Base-by-base conservation (phyloP, 768 basidiomycete species). In the Cytidiella melzeri region DNA sequence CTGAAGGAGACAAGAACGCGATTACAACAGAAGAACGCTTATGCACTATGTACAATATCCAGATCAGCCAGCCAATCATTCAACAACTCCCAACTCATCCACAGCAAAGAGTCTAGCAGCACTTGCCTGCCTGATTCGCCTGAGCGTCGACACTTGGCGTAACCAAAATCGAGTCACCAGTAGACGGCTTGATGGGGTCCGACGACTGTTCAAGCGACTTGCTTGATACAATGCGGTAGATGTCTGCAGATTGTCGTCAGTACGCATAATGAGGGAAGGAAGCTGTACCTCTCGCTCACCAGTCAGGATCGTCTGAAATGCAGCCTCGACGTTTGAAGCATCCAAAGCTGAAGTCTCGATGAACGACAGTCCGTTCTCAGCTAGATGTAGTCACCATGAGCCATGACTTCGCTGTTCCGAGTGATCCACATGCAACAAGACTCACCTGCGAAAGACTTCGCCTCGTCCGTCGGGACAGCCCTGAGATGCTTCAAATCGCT, bases 321-420 rank as follows among this genome's bases (percentile, higher is more conserved):
- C 96, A 50, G 80, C 72, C 71, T 98, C 95, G 69, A 99, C 94
- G 72, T 97, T 96, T 44, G 92, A 94, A 60, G 95, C 92, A 82
- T 99, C 96, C 80, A 98, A 84, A 72, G 95, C 95, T 63, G 95
- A 99, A 53, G 95, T 99, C 76, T 99, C 95, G 57, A 99, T 95
- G 77, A 95, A 95, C 48, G 87, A 90, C 58, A 97, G 69, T 19
- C 83, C 84, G 62, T 94, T 92, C 72, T 95, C 92, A 59, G 87
- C 92, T 92, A 60, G 18, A 26, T 5, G 18, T 23, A 20, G 26
- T 30, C 23, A 43, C 21, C 42, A 40, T 46, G 39, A n/a, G n/a
- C 11, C n/a, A 47, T 34, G 21, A 34, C 41, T 41, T 39, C 21
- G 28, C 15, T 30, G 41, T n/a, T n/a, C 18, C n/a, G 25, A 24